These are phyloP conservation scores for Parascedosporium putredinis DNA, from an alignment of 2,329 filamentous ascomycete species.

Conservation along the genomic window DNA sequence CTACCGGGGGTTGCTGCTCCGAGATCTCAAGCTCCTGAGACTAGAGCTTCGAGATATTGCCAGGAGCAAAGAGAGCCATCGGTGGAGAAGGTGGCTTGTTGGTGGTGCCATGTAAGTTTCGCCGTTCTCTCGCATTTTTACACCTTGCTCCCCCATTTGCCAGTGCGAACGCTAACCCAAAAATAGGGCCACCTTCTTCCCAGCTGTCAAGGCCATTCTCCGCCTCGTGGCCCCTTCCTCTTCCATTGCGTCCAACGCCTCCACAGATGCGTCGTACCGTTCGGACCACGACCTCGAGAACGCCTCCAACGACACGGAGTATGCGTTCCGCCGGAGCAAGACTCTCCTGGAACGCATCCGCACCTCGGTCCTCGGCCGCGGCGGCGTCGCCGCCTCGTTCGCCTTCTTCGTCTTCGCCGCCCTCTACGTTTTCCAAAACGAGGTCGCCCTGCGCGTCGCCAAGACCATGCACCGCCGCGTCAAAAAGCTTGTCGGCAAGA, in stretches of 20 bases:
- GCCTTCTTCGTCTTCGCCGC: conserved; percentile 46
- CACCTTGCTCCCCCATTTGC: not conserved
- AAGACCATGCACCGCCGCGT: conserved; percentile 39
- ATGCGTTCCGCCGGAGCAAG: conserved; percentile 42
- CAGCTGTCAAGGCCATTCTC: conserved; percentile 40
- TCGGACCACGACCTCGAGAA: conserved; percentile 20
- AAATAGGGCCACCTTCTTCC: conserved; percentile 38
- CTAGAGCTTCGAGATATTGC: conserved; percentile 31
- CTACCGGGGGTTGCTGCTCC: conserved; percentile 31
- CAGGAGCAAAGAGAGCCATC: conserved; percentile 33
- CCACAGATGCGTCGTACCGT: conserved; percentile 11
- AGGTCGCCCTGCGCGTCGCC: conserved; percentile 44
- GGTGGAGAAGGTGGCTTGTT: conserved; percentile 43
- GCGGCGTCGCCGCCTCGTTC: conserved; percentile 33
- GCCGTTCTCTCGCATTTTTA: not conserved
- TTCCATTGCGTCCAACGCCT: not conserved
- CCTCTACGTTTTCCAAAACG: conserved; percentile 48
- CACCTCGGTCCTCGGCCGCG: conserved; percentile 30
- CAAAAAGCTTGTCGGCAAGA: conserved; percentile 33
- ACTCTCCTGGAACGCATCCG: conserved; percentile 39
- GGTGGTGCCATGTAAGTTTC: conserved; percentile 39
- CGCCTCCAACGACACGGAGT: conserved; percentile 42
- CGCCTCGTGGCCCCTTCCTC: conserved; percentile 24
- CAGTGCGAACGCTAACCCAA: not conserved
- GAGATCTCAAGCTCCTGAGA: conserved; percentile 33